A percentile compares a stretch with the other conserved stretches of the same genome.
These are phyloP conservation scores for Musa beccarii DNA, from an alignment of 176 grass and related monocot species.

Conservation along the genomic window DNA sequence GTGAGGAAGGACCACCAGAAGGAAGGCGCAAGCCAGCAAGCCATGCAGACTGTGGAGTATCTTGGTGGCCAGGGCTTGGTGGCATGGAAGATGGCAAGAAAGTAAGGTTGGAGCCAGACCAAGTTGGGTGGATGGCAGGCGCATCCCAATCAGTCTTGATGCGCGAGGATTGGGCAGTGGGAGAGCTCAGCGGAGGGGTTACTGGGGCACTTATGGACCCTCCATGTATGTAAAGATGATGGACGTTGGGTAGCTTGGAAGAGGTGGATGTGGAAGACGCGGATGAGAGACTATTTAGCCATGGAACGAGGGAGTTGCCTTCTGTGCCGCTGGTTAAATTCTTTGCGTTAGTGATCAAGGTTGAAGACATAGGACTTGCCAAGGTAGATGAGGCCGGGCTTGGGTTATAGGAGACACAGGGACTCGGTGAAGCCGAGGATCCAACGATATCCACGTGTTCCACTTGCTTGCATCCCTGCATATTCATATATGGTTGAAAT, in stretches of 20 bases:
- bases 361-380: slow-evolving; percentile 20
- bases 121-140: not conserved
- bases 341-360: slow-evolving; percentile 14
- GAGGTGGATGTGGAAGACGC: slow-evolving; percentile 18
- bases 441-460: slow-evolving; percentile 14
- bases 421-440: slow-evolving; percentile 18
- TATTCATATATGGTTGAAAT: not conserved
- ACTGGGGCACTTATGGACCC: slow-evolving; percentile 28
- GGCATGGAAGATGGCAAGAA: slow-evolving; percentile 15
- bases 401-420: slow-evolving; percentile 16
- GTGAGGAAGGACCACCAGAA: slow-evolving; percentile 18
- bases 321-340: not conserved
- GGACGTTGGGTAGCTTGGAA: slow-evolving; percentile 11
- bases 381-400: slow-evolving; percentile 24
- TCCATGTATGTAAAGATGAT: slow-evolving; percentile 14
- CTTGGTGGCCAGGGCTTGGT: slow-evolving; percentile 13
- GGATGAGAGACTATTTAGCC: slow-evolving; percentile 25
- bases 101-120: not conserved
- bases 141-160: slow-evolving; percentile 19
- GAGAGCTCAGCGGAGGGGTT: slow-evolving; percentile 29
- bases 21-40: slow-evolving; percentile 1
- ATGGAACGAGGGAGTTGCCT: slow-evolving; percentile 17
- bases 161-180: not conserved
- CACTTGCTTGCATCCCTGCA: slow-evolving; percentile 25
- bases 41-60: slow-evolving; percentile 5